Evolutionary conservation across 2,329 filamentous ascomycete species (phyloP).

Genomic region (Colletotrichum horii): DNA sequence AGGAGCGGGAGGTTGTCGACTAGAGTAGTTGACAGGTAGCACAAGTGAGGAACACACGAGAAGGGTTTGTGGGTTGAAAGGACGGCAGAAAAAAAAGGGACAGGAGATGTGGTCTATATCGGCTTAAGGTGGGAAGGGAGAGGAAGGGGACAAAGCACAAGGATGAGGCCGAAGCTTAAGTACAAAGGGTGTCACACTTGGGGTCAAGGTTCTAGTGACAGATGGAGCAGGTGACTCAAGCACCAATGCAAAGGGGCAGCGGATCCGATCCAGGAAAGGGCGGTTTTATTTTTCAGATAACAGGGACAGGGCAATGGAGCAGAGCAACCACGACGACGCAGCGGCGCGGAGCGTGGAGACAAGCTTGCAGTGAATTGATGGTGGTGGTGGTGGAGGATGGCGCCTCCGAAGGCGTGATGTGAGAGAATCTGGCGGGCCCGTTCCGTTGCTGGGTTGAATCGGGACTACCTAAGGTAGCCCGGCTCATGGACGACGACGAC

Average conservation of each 20-base stretch:
- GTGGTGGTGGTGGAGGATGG: not conserved
- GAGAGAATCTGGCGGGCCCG: conserved; percentile 1
- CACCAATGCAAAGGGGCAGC: conserved; percentile 21
- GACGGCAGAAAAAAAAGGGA: not conserved
- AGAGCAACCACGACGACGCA: not conserved
- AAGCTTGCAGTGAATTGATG: not conserved
- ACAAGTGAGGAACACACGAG: not conserved
- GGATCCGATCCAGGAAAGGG: conserved; percentile 8
- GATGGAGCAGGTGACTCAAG: conserved; percentile 24
- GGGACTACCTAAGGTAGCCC: not conserved
- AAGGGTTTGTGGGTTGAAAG: not conserved
- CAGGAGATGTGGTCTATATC: conserved; percentile 4
- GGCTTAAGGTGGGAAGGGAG: conserved; percentile 9
- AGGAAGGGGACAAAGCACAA: conserved; percentile 10
- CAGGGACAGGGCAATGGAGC: conserved; percentile 20
- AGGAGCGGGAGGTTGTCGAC: not conserved
- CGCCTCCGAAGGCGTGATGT: not conserved
- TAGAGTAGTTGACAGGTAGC: not conserved
- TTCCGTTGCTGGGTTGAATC: conserved; percentile 1
- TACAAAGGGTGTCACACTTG: conserved; percentile 13
- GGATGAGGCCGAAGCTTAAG: conserved; percentile 20
- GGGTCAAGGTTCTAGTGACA: conserved; percentile 17
- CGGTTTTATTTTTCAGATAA: conserved; percentile 10
- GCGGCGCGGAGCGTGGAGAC: not conserved
- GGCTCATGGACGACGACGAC: not conserved